Evolutionary conservation across 2,329 filamentous ascomycete species (phyloP).

Genomic region (Sporothrix protearum): DNA sequence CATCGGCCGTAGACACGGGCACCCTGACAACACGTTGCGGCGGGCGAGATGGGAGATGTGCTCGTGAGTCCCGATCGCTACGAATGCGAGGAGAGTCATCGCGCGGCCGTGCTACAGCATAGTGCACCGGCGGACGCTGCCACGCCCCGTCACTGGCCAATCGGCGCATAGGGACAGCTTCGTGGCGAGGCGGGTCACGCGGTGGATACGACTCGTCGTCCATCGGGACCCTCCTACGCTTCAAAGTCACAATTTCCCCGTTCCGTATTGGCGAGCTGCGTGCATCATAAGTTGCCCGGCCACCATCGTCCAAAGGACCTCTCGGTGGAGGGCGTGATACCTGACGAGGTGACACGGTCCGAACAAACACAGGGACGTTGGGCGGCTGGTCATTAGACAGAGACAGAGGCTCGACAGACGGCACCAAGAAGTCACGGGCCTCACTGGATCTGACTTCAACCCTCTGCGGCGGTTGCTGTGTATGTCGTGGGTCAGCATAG

Average conservation of each 20-base stretch:
- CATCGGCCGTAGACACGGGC: neutral
- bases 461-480: neutral
- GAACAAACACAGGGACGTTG: constrained; percentile 26
- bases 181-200: neutral
- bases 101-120: neutral
- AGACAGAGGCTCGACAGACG: constrained; percentile 30
- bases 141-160: neutral
- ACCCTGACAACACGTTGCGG: neutral
- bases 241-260: neutral
- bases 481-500: neutral
- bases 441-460: constrained; percentile 25
- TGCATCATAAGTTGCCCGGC: neutral
- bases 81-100: neutral
- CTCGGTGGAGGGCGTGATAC: constrained; percentile 9
- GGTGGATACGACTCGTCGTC: neutral
- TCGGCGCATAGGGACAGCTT: neutral
- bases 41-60: neutral
- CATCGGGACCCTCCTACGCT: constrained; percentile 13
- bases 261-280: constrained; percentile 16
- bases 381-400: constrained; percentile 41
- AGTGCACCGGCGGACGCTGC: neutral
- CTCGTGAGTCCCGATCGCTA: neutral
- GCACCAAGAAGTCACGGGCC: constrained; percentile 45
- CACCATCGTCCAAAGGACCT: neutral
- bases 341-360: constrained; percentile 24